Conservation (phyloP, 768 basidiomycete species). For the Lenzites betulinus region DNA sequence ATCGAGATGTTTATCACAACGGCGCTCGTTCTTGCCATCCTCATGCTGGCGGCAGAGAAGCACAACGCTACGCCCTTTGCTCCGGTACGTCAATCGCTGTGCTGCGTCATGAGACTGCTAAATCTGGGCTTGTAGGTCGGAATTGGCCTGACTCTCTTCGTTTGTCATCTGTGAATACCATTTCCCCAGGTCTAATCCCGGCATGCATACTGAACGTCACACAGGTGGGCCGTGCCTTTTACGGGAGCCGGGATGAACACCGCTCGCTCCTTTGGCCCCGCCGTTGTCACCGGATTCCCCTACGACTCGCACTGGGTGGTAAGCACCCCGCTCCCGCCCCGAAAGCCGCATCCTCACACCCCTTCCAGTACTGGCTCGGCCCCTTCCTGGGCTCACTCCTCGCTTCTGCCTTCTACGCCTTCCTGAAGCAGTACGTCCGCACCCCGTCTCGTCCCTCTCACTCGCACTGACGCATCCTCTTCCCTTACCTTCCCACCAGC, state of each 20-base stretch:
- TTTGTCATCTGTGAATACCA: constrained; percentile 54
- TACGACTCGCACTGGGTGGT: constrained; percentile 61
- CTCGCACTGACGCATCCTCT: not conserved
- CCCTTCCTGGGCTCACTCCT: constrained; percentile 68
- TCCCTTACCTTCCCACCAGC: constrained; percentile 34
- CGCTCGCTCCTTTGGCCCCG: constrained; percentile 70
- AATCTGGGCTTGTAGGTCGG: constrained; percentile 45
- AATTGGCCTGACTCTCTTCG: constrained; percentile 66
- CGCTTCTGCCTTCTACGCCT: constrained; percentile 54
- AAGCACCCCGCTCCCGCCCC: constrained; percentile 25
- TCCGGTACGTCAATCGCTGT: constrained; percentile 44
- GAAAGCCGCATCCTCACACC: not conserved
- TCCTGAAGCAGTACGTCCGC: constrained; percentile 55
- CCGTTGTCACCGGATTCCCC: constrained; percentile 63
- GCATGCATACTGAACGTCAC: not conserved
- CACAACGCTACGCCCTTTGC: constrained; percentile 66
- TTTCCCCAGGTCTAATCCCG: not conserved
- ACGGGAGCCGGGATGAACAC: constrained; percentile 72
- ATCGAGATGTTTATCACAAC: constrained; percentile 74
- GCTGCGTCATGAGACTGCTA: not conserved
- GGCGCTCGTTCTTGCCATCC: constrained; percentile 59
- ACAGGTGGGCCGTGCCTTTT: constrained; percentile 59
- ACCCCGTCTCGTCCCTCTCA: not conserved
- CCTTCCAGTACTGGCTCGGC: constrained; percentile 65
- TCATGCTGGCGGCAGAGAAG: constrained; percentile 76